Conservation (phyloP, 352 stramenopile species). For the Globisporangium carolinianum region DNA sequence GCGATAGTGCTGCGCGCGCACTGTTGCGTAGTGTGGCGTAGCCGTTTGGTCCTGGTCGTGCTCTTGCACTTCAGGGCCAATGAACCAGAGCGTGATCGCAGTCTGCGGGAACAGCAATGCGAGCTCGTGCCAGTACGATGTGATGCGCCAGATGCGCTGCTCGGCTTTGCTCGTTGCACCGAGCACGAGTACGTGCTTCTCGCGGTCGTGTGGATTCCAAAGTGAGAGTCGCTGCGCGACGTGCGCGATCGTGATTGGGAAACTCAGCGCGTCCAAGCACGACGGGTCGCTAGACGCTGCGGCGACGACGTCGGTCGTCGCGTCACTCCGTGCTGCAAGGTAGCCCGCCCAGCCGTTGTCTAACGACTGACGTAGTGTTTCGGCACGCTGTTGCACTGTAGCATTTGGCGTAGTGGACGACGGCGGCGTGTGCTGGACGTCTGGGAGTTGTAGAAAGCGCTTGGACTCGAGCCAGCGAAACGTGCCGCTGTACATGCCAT, state of each 20-base stretch:
- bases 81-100: constrained; percentile 46
- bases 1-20: constrained; percentile 28
- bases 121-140: constrained; percentile 62
- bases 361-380: not conserved
- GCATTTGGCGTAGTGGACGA: too few relatives aligned
- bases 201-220: not conserved
- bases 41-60: constrained; percentile 2
- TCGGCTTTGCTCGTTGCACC: constrained; percentile 64
- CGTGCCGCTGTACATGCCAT: constrained; percentile 76
- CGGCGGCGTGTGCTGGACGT: not conserved
- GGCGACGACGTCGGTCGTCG: constrained; percentile 22
- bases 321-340: constrained; percentile 24
- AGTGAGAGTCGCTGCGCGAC: constrained; percentile 28
- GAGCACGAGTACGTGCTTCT: constrained; percentile 39
- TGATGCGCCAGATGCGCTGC: constrained; percentile 59
- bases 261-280: constrained; percentile 72
- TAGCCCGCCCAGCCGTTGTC: constrained; percentile 44
- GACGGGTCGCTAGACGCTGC: constrained; percentile 41
- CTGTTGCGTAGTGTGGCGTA: constrained; percentile 11
- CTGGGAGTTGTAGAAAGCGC: constrained; percentile 34
- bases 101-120: constrained; percentile 24
- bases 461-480: constrained; percentile 75
- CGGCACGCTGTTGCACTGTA: too few relatives aligned
- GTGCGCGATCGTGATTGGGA: constrained; percentile 60
- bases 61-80: constrained; percentile 44